Conservation (phyloP, 345 rosid species). For the Moricandia arvensis region DNA sequence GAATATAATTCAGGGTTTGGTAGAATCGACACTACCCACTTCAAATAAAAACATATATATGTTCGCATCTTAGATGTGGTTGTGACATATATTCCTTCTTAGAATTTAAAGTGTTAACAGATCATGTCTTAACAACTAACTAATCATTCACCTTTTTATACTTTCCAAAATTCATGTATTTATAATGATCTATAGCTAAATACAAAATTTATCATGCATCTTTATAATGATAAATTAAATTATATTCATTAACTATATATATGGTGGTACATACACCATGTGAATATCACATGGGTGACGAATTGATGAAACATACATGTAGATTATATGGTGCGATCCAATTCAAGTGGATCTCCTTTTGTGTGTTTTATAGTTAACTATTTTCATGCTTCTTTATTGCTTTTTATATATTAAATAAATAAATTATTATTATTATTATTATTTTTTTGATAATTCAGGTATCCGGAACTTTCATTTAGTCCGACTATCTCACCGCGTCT, state of each 20-base stretch:
- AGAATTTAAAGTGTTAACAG: background rate
- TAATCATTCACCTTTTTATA: slow-evolving; percentile 14
- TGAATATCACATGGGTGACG: slow-evolving; percentile 43
- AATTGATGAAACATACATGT: slow-evolving; percentile 22
- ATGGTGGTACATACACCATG: background rate
- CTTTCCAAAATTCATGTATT: slow-evolving; percentile 10
- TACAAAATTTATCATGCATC: no score
- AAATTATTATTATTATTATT: no score
- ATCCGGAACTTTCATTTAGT: no score
- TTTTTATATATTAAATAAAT: background rate
- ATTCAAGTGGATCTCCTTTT: slow-evolving; percentile 27
- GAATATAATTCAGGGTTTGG: slow-evolving; percentile 9
- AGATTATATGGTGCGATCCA: slow-evolving; percentile 22
- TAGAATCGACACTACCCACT: slow-evolving; percentile 5
- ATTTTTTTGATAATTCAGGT: no score
- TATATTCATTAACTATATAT: background rate
- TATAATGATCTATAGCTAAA: background rate
- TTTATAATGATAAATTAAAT: no score
- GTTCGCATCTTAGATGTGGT: slow-evolving; percentile 13
- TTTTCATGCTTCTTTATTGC: background rate
- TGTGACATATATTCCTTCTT: background rate
- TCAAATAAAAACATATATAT: background rate
- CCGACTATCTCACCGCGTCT: no score
- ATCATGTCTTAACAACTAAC: slow-evolving; percentile 27
- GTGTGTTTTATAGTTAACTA: slow-evolving; percentile 1